Conservation (phyloP, 1,139 yeast species). For the Lodderomyces parapsilosis region DNA sequence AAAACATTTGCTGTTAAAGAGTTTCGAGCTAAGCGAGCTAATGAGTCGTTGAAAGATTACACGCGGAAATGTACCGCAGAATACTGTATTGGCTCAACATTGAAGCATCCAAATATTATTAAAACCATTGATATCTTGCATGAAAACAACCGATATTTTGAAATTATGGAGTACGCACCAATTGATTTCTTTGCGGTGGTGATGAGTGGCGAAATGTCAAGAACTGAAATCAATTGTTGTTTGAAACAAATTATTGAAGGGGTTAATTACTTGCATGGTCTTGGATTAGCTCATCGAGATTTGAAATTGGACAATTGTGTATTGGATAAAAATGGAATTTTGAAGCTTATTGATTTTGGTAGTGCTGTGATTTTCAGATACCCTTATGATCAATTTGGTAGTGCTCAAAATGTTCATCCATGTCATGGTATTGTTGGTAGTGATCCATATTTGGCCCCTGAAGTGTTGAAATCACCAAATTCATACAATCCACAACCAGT, state of each 20-base stretch:
- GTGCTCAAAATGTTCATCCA: slow-evolving; percentile 56
- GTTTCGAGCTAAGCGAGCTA: slow-evolving; percentile 80
- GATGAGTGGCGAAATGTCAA: slow-evolving; percentile 92
- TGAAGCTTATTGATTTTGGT: slow-evolving; percentile 94
- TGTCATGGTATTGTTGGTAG: slow-evolving; percentile 97
- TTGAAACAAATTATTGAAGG: slow-evolving; percentile 85
- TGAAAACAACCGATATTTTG: slow-evolving; percentile 83
- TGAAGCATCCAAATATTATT: slow-evolving; percentile 90
- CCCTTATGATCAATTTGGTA: slow-evolving; percentile 67
- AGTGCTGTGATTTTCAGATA: slow-evolving; percentile 92
- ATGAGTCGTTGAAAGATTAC: slow-evolving; percentile 85
- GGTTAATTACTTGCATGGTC: slow-evolving; percentile 75
- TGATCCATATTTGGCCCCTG: slow-evolving; percentile 98
- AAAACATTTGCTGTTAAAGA: slow-evolving; percentile 96
- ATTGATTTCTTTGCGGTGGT: slow-evolving; percentile 96
- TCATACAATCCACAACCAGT: slow-evolving; percentile 91
- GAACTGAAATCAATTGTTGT: slow-evolving; percentile 84
- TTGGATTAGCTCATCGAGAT: slow-evolving; percentile 96
- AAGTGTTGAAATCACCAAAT: slow-evolving; percentile 66
- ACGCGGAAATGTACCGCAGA: slow-evolving; percentile 96
- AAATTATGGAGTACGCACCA: slow-evolving; percentile 97
- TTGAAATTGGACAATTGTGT: slow-evolving; percentile 94
- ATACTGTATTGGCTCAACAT: slow-evolving; percentile 93
- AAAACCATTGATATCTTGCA: slow-evolving; percentile 91
- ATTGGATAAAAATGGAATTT: slow-evolving; percentile 77